Percentiles rank a stretch among this genome's conserved stretches.
Conservation (phyloP, 768 basidiomycete species). For the Candolleomyces efflorescens region DNA sequence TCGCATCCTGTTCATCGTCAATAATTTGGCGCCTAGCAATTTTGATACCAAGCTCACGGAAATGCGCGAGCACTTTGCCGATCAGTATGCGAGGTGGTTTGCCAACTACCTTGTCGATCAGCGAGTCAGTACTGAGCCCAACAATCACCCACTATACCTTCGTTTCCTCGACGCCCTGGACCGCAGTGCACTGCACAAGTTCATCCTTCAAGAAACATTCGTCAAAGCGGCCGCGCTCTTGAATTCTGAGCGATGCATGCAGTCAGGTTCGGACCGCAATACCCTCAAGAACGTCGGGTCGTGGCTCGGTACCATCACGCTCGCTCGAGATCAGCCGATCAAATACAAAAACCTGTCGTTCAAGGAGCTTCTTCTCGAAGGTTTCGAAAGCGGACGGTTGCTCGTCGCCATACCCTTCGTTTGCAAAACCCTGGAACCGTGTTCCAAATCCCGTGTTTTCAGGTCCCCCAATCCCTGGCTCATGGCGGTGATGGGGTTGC, state of each 20-base stretch:
- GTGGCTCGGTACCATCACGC: slow-evolving; percentile 92
- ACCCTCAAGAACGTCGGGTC: slow-evolving; percentile 91
- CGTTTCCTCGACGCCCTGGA: slow-evolving; percentile 87
- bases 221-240: slow-evolving; percentile 80
- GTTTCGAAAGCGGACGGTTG: slow-evolving; percentile 86
- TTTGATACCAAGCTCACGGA: slow-evolving; percentile 85
- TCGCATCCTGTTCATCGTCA: slow-evolving; percentile 95
- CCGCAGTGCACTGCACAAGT: slow-evolving; percentile 57
- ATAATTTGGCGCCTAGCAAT: slow-evolving; percentile 93
- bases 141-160: slow-evolving; percentile 94
- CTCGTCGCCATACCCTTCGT: slow-evolving; percentile 97
- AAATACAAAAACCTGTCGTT: slow-evolving; percentile 91
- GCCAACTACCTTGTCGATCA: slow-evolving; percentile 97
- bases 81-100: slow-evolving; percentile 89
- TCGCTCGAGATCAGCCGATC: slow-evolving; percentile 91
- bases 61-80: slow-evolving; percentile 81
- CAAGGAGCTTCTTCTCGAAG: slow-evolving; percentile 96
- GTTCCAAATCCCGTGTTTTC: slow-evolving; percentile 88
- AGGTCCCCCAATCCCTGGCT: slow-evolving; percentile 97
- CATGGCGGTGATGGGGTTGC: slow-evolving; percentile 88
- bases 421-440: slow-evolving; percentile 93
- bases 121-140: slow-evolving; percentile 92
- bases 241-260: slow-evolving; percentile 88
- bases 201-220: slow-evolving; percentile 92
- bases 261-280: slow-evolving; percentile 79